These are phyloP conservation scores for Neurospora sp. DNA, from an alignment of 495 filamentous ascomycete genomes.

Conservation along the genomic window DNA sequence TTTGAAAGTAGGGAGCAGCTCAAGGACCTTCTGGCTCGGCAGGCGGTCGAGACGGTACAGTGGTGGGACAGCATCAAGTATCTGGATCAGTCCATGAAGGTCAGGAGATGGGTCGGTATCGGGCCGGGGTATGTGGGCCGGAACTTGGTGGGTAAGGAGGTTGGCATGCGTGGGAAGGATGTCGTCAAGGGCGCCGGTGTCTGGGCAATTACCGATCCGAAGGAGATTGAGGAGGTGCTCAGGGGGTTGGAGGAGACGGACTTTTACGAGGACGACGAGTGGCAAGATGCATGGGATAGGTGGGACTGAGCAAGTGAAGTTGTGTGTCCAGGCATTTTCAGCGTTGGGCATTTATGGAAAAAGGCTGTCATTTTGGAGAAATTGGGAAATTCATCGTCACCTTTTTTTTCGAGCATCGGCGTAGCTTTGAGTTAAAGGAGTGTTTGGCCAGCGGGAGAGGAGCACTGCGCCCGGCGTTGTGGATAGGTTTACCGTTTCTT, in stretches of 20 bases:
- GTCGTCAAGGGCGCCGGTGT: conserved; percentile 78
- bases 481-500: neutral
- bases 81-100: conserved; percentile 74
- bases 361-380: neutral
- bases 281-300: conserved; percentile 1
- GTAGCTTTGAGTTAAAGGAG: neutral
- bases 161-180: conserved; percentile 72
- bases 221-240: conserved; percentile 69
- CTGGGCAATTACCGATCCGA: conserved; percentile 81
- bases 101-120: conserved; percentile 84
- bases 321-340: neutral
- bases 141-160: conserved; percentile 91
- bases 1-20: conserved; percentile 65
- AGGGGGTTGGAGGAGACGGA: conserved; percentile 67
- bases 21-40: conserved; percentile 62
- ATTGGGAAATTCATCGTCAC: neutral
- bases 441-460: neutral
- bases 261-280: conserved; percentile 32
- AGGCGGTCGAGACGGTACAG: conserved; percentile 77
- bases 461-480: neutral
- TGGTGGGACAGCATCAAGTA: conserved; percentile 94
- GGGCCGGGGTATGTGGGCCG: conserved; percentile 91
- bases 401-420: neutral
- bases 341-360: neutral
- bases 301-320: neutral